Evolutionary conservation across 2,329 filamentous ascomycete species (phyloP), one percentile per base, ranked within the genome.

Genomic region (Knoxdaviesia capensis): DNA sequence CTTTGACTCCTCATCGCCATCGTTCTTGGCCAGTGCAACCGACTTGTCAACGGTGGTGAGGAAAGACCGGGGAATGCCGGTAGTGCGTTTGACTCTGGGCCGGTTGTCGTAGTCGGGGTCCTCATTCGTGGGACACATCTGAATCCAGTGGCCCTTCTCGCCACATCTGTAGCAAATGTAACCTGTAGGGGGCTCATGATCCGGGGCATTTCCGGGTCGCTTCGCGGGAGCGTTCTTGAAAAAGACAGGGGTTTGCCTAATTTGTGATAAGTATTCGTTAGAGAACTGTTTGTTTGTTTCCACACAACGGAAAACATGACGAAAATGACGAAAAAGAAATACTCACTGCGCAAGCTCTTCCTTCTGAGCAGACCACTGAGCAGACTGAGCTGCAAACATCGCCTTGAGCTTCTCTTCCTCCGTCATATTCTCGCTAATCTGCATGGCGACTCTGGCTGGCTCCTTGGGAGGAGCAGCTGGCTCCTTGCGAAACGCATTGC

Each of bases 141-240:
- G 88, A 48, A 98, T 98, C 88, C 88, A 98, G 59, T 98, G 90
- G n/a, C 87, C 90, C 63, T 94, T 94, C 59, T 94, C 81, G 47
- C 86, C 82, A 60, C 90, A 98, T 40, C 90, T 80, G 57, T 94
- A 94, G 62, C 90, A 98, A 47, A 94, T 80, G 59, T 98, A 98
- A 42, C 87, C 87, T 42, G 82, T 80, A 1, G 90, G 90, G 3
- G 90, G 87, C 38, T 90, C 85, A 54, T 94, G 87, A 51, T 93
- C 87, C 4, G 90, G 90, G 31, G 93, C 81, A 48, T 83, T 82
- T 44, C 71, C 67, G 4, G 74, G 69, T 49, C 76, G 69, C 54
- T 90, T 90, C 28, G 39, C 44, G 39, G 60, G 55, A 8, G 71
- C 71, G 28, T 68, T 61, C 50, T 76, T 73, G 54, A 69, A 61